Percentiles rank a stretch among this genome's conserved stretches.
phyloP scores from a whole-genome alignment of 1,284 basidiomycete genomes.

The Ceratobasidium sp. region DNA sequence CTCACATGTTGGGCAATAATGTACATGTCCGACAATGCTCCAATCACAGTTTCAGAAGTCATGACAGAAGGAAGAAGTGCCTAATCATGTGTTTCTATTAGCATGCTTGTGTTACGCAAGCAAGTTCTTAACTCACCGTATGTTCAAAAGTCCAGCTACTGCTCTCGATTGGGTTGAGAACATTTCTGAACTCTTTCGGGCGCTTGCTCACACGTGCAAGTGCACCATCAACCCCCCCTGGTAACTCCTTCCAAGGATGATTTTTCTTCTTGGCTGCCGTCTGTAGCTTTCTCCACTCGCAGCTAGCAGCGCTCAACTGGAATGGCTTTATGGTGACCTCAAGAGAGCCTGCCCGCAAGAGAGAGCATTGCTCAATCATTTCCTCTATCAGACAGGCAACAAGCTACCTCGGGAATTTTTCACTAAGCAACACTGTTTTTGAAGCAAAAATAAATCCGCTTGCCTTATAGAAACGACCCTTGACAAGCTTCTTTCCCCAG shows the following conservation, averaged over 20 bases:
- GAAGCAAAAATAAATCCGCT: neutral
- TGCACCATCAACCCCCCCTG: neutral
- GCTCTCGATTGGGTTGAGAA: neutral
- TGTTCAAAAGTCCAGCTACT: neutral
- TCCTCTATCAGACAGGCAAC: neutral
- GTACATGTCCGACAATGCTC: neutral
- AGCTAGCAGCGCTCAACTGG: neutral
- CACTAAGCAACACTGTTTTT: neutral
- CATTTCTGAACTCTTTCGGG: neutral
- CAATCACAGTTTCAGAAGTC: neutral
- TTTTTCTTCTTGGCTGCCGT: neutral
- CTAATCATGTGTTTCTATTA: too few relatives aligned
- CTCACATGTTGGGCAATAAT: neutral
- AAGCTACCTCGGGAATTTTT: neutral
- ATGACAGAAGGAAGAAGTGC: neutral
- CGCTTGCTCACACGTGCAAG: neutral
- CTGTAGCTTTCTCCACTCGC: neutral
- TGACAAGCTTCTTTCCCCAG: slow-evolving; percentile 17
- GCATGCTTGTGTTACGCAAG: too few relatives aligned
- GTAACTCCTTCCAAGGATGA: neutral
- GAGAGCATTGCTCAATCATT: neutral
- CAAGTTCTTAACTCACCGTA: too few relatives aligned
- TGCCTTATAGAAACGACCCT: slow-evolving; percentile 7
- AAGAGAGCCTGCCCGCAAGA: neutral
- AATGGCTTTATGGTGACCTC: neutral